phyloP scores from a whole-genome alignment of 2,329 filamentous ascomycete genomes.

The Ophiostoma sp. region DNA sequence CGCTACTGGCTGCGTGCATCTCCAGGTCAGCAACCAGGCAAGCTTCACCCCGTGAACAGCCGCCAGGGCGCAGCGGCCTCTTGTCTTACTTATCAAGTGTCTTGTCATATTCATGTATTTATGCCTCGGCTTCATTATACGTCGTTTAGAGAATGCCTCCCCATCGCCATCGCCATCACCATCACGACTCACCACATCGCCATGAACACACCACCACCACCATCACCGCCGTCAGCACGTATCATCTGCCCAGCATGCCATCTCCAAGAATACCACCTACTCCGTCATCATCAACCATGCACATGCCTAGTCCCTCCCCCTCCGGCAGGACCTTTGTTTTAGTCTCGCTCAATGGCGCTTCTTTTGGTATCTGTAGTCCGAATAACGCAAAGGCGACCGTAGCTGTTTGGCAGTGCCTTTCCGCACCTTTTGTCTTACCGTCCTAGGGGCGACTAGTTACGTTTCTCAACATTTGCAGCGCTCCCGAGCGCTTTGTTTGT shows the following conservation, averaged over 20 bases:
- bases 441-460: neutral
- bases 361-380: neutral
- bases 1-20: neutral
- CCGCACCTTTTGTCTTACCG: too few relatives aligned
- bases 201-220: neutral
- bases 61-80: neutral
- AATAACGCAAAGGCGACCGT: neutral
- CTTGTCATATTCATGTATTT: neutral
- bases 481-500: constrained; percentile 1
- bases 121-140: neutral
- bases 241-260: too few relatives aligned
- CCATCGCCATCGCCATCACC: neutral
- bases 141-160: neutral
- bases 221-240: too few relatives aligned
- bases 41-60: neutral
- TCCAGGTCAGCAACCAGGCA: neutral
- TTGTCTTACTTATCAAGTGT: neutral
- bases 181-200: neutral
- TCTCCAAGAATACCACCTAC: neutral
- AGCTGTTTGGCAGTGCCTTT: neutral
- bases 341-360: neutral
- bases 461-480: neutral
- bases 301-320: neutral
- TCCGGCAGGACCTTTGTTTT: too few relatives aligned
- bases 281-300: neutral